Conservation (phyloP, 352 stramenopile species). For the Blastocystis sp. region DNA sequence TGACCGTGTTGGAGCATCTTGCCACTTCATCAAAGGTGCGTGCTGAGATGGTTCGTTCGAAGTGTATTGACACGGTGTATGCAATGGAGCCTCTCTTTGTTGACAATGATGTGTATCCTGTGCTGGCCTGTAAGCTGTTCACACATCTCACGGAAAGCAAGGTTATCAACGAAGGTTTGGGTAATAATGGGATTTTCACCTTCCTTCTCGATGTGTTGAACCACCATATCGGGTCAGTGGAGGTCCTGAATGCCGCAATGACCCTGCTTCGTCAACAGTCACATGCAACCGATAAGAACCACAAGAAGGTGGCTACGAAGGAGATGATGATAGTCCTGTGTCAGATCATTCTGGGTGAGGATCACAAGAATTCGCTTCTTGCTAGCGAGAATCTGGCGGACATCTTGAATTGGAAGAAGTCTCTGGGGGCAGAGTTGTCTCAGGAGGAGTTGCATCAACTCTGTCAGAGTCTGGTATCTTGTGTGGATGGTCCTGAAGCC, state of each 20-base stretch:
- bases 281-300: constrained; percentile 36
- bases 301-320: constrained; percentile 41
- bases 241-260: background rate
- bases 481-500: background rate
- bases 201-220: constrained; percentile 53
- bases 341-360: background rate
- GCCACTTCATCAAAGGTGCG: constrained; percentile 21
- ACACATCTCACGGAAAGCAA: constrained; percentile 1
- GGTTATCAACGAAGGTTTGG: constrained; percentile 28
- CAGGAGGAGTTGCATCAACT: constrained; percentile 41
- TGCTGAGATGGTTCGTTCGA: constrained; percentile 45
- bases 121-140: constrained; percentile 46
- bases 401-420: constrained; percentile 32
- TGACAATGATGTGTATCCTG: constrained; percentile 5
- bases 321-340: constrained; percentile 26
- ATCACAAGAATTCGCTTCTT: constrained; percentile 27
- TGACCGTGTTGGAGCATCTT: constrained; percentile 25
- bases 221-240: constrained; percentile 9
- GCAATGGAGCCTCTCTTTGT: constrained; percentile 1
- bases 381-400: constrained; percentile 13
- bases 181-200: background rate
- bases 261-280: constrained; percentile 12
- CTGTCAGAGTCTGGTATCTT: background rate
- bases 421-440: constrained; percentile 6
- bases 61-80: constrained; percentile 55